Conservation (phyloP, 257 asterid genomes). For the Nicotiana tabacum region DNA sequence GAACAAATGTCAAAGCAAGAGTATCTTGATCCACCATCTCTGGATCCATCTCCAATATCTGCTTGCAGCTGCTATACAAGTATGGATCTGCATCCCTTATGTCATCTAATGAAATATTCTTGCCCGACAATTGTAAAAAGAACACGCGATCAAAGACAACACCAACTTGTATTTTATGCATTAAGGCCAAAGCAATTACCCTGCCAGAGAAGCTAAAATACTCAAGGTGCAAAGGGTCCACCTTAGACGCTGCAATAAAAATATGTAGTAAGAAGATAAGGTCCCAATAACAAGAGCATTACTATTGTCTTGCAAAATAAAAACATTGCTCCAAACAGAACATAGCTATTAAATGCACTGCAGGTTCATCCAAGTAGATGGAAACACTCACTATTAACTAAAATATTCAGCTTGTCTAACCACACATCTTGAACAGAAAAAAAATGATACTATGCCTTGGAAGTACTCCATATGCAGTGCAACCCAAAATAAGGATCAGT, state of each 20-base stretch:
- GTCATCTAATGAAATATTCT: constrained; percentile 62
- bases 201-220: constrained; percentile 85
- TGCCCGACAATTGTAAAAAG: constrained; percentile 69
- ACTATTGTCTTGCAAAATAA: neutral
- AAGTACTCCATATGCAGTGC: neutral
- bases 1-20: constrained; percentile 75
- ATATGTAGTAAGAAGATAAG: neutral
- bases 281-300: neutral
- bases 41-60: constrained; percentile 87
- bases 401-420: neutral
- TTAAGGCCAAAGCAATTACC: constrained; percentile 84
- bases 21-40: constrained; percentile 77
- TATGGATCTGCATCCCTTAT: constrained; percentile 80
- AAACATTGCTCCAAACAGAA: constrained; percentile 10
- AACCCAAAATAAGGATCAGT: neutral
- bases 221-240: constrained; percentile 84
- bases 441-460: neutral
- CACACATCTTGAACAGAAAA: neutral
- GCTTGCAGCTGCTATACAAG: constrained; percentile 84
- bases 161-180: constrained; percentile 92
- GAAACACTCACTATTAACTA: neutral
- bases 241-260: constrained; percentile 75
- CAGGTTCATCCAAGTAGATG: constrained; percentile 7
- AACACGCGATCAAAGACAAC: constrained; percentile 83
- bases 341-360: constrained; percentile 10